phyloP scores from a whole-genome alignment of 495 filamentous ascomycete genomes.

The Opeltia flavorubescens region DNA sequence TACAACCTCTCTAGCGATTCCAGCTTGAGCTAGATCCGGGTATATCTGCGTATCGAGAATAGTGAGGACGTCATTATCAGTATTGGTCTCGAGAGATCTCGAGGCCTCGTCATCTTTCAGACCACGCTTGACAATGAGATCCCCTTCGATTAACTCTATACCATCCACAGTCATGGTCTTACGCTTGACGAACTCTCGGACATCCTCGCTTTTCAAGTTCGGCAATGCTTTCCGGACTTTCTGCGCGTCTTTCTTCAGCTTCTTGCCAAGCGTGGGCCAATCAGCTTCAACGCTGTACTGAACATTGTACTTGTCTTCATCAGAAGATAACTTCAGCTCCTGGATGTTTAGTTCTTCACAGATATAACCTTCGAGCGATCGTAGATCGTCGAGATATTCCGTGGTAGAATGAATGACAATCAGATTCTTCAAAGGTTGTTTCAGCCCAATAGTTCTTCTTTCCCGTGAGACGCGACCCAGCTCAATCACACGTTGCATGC shows the following conservation, averaged over 20 bases:
- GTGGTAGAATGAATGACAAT: slow-evolving; percentile 78
- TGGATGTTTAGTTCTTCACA: slow-evolving; percentile 82
- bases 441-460: slow-evolving; percentile 67
- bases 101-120: slow-evolving; percentile 51
- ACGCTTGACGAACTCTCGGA: slow-evolving; percentile 53
- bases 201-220: slow-evolving; percentile 59
- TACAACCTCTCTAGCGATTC: slow-evolving; percentile 67
- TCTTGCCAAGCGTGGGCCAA: slow-evolving; percentile 91
- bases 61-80: slow-evolving; percentile 67
- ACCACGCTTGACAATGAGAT: slow-evolving; percentile 71
- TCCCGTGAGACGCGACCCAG: slow-evolving; percentile 75
- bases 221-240: slow-evolving; percentile 87
- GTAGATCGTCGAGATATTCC: slow-evolving; percentile 73
- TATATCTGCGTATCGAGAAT: slow-evolving; percentile 66
- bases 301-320: slow-evolving; percentile 83
- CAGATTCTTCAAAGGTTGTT: slow-evolving; percentile 80
- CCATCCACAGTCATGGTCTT: slow-evolving; percentile 69
- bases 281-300: slow-evolving; percentile 80
- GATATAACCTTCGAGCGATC: slow-evolving; percentile 72
- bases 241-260: slow-evolving; percentile 82
- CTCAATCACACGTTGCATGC: slow-evolving; percentile 95
- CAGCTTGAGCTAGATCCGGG: slow-evolving; percentile 60
- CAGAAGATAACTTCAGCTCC: slow-evolving; percentile 68
- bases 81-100: slow-evolving; percentile 68
- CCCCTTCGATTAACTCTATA: slow-evolving; percentile 64